Conservation (phyloP, 192 early-diverging fungal species). For the Coemansia sp. region DNA sequence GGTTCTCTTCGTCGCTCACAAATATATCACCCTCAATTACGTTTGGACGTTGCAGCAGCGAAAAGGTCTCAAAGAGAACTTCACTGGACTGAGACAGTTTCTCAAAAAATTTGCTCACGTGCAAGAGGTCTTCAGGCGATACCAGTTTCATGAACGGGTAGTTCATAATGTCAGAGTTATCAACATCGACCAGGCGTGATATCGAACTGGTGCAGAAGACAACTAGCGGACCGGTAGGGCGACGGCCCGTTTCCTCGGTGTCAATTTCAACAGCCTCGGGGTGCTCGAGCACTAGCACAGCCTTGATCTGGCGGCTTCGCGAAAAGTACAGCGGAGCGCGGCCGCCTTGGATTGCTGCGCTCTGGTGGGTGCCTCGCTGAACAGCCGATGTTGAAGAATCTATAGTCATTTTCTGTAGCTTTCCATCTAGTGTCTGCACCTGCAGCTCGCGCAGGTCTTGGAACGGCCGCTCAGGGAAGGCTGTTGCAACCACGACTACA, state of each 20-base stretch:
- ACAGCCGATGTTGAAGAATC: not conserved
- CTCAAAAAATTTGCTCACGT: conserved; percentile 38
- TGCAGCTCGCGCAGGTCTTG: conserved; percentile 27
- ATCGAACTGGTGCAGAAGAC: conserved; percentile 45
- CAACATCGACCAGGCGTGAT: conserved; percentile 34
- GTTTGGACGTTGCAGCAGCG: conserved; percentile 36
- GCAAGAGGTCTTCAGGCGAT: conserved; percentile 44
- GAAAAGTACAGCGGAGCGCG: conserved; percentile 41
- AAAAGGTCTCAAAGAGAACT: conserved; percentile 38
- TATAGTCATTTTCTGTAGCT: conserved; percentile 19
- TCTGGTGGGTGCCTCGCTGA: not conserved
- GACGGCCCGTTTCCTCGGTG: conserved; percentile 9
- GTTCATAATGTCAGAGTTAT: conserved; percentile 38
- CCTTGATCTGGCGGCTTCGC: conserved; percentile 39
- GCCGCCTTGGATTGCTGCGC: not conserved
- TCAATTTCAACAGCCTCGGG: conserved; percentile 13
- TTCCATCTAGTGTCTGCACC: conserved; percentile 50
- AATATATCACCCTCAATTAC: conserved; percentile 44
- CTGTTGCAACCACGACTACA: conserved; percentile 26
- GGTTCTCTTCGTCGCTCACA: conserved; percentile 30
- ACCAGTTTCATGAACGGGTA: conserved; percentile 46
- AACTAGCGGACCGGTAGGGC: conserved; percentile 29
- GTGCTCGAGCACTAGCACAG: conserved; percentile 44
- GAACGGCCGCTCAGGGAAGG: conserved; percentile 43
- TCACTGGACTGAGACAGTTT: conserved; percentile 27